A percentile compares a stretch with the other conserved stretches of the same genome.
Evolutionary conservation across 1,284 basidiomycete species (phyloP).

Genomic region (Papiliotrema fonsecae): DNA sequence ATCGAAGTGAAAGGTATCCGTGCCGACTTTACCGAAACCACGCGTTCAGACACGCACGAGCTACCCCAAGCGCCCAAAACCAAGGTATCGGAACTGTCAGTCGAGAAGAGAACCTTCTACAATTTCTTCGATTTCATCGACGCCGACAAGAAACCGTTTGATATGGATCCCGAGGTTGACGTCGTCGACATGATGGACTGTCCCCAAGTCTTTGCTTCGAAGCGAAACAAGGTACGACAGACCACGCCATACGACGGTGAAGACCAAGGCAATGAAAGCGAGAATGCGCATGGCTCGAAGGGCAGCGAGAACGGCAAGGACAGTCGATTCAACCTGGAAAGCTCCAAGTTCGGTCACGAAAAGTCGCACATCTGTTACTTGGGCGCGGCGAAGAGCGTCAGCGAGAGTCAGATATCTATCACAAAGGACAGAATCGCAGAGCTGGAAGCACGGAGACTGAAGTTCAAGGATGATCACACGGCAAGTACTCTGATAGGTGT

Average conservation of each 20-base stretch:
- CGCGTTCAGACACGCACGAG: constrained; percentile 49
- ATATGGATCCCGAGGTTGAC: constrained; percentile 59
- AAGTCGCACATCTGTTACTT: constrained; percentile 79
- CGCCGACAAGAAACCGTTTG: constrained; percentile 60
- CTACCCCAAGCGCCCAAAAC: neutral
- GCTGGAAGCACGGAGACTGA: constrained; percentile 14
- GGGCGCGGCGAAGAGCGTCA: constrained; percentile 60
- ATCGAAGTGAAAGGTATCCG: constrained; percentile 74
- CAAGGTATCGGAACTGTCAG: constrained; percentile 27
- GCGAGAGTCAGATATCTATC: constrained; percentile 64
- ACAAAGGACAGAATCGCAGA: constrained; percentile 54
- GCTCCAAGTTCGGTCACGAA: constrained; percentile 81
- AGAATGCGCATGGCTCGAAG: neutral
- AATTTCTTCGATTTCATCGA: constrained; percentile 82
- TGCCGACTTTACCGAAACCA: constrained; percentile 68
- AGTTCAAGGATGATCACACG: neutral
- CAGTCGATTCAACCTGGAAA: constrained; percentile 44
- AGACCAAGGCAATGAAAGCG: constrained; percentile 8
- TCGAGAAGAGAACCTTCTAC: constrained; percentile 58
- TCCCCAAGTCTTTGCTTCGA: constrained; percentile 79
- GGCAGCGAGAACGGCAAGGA: constrained; percentile 3
- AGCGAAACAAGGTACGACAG: constrained; percentile 49
- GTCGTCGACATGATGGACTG: constrained; percentile 69
- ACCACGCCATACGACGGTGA: constrained; percentile 39
- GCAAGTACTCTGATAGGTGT: neutral